phyloP scores from a whole-genome alignment of 495 filamentous ascomycete species.

The Amphirosellinia nigrospora region DNA sequence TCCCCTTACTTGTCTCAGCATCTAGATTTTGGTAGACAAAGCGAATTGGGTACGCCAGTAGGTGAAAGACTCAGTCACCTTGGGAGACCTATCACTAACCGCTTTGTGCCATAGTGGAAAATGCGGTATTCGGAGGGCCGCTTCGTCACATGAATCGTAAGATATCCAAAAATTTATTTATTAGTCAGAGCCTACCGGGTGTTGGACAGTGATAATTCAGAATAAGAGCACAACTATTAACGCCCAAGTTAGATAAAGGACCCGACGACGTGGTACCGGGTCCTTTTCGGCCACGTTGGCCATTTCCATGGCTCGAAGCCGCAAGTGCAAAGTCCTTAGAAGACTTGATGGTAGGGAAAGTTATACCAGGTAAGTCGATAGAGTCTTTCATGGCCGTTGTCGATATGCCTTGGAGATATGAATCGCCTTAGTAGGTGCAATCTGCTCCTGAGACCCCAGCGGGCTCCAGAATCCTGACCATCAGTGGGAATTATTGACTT shows the following conservation, averaged over 20 bases:
- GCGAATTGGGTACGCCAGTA: constrained; percentile 19
- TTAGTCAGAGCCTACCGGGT: background rate
- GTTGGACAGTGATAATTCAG: background rate
- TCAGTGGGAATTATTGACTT: too few species aligned
- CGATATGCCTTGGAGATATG: too few species aligned
- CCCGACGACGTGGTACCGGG: background rate
- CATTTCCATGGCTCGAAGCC: background rate
- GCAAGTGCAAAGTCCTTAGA: too few species aligned
- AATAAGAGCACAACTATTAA: background rate
- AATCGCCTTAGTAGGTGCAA: too few species aligned
- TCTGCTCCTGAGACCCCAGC: too few species aligned
- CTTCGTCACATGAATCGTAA: background rate
- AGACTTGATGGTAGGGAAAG: too few species aligned
- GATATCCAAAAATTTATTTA: background rate
- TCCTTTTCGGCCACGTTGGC: background rate
- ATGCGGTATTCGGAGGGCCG: background rate
- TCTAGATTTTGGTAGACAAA: background rate
- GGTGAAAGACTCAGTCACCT: background rate
- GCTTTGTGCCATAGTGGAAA: constrained; percentile 7
- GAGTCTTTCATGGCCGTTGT: too few species aligned
- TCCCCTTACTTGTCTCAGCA: background rate
- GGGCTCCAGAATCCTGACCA: too few species aligned
- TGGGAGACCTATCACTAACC: background rate
- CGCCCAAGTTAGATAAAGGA: background rate
- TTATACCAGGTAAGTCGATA: too few species aligned